Percentiles rank a stretch among this genome's conserved stretches.
These are phyloP conservation scores for Nicotiana tabacum DNA, from an alignment of 257 asterid genomes.

Conservation along the genomic window DNA sequence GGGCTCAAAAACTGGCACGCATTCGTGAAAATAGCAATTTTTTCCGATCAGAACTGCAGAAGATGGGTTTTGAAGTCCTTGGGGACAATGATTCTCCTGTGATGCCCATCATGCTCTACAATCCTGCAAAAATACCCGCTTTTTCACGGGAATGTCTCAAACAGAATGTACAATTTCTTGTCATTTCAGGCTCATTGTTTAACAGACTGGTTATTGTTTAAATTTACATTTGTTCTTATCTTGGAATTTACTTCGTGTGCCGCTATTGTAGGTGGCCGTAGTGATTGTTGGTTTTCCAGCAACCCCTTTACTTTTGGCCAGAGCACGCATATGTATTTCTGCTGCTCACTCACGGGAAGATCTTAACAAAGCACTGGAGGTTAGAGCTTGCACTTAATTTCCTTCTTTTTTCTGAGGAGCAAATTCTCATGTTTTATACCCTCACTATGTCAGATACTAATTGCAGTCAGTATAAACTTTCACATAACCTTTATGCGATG, in stretches of 20 bases:
- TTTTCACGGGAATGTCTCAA: slow-evolving; percentile 96
- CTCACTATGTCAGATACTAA: not conserved
- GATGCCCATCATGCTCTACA: slow-evolving; percentile 97
- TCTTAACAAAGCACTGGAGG: slow-evolving; percentile 86
- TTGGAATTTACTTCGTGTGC: not conserved
- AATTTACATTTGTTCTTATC: not conserved
- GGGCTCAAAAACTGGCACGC: slow-evolving; percentile 86
- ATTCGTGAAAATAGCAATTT: slow-evolving; percentile 93
- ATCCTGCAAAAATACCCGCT: slow-evolving; percentile 95
- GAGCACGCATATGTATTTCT: slow-evolving; percentile 93
- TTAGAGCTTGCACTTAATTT: slow-evolving; percentile 17
- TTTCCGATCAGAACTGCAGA: slow-evolving; percentile 84
- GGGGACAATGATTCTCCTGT: slow-evolving; percentile 99
- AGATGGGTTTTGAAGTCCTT: slow-evolving; percentile 97
- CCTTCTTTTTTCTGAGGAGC: not conserved
- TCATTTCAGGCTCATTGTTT: not conserved
- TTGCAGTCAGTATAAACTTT: not conserved
- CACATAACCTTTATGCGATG: not conserved
- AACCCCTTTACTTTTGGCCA: slow-evolving; percentile 90
- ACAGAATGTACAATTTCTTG: slow-evolving; percentile 47
- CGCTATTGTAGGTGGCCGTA: slow-evolving; percentile 69
- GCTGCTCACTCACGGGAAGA: slow-evolving; percentile 96
- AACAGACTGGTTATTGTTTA: not conserved
- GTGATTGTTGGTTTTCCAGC: slow-evolving; percentile 98
- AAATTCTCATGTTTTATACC: not conserved